Conservation (phyloP, 2,329 filamentous ascomycete species). For the Exophiala dermatitidis region DNA sequence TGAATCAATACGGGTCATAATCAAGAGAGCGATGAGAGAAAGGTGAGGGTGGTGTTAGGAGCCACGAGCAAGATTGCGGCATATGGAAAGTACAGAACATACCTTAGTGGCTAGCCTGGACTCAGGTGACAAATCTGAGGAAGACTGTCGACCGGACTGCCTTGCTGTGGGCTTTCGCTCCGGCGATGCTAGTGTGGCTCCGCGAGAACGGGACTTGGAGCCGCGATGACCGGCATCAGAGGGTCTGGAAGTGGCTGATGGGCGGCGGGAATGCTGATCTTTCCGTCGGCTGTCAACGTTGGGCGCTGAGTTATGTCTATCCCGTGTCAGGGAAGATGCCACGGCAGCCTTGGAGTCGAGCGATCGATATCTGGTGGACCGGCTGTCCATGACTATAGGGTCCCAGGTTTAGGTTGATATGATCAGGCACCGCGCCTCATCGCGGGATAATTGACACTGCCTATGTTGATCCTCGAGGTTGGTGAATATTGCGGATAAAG, state of each 20-base stretch:
- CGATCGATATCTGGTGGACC: slow-evolving; percentile 25
- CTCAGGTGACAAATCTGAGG: slow-evolving; percentile 5
- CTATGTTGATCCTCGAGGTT: slow-evolving; percentile 6
- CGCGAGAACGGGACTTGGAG: slow-evolving; percentile 18
- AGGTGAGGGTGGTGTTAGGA: background rate
- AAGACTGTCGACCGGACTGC: slow-evolving; percentile 4
- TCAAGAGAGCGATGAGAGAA: background rate
- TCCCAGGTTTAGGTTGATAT: background rate
- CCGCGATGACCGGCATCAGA: slow-evolving; percentile 16
- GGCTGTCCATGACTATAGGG: slow-evolving; percentile 23
- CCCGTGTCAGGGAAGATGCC: slow-evolving; percentile 18
- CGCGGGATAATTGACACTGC: slow-evolving; percentile 2
- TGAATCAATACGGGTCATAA: slow-evolving; percentile 3
- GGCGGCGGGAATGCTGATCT: slow-evolving; percentile 20
- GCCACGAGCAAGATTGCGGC: background rate
- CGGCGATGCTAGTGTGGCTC: slow-evolving; percentile 11
- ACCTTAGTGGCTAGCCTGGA: slow-evolving; percentile 14
- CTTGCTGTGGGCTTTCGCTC: slow-evolving; percentile 7
- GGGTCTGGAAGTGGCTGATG: slow-evolving; percentile 15
- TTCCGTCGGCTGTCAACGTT: slow-evolving; percentile 17
- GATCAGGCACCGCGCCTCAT: slow-evolving; percentile 8
- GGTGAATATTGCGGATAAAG: background rate
- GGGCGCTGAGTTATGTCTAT: slow-evolving; percentile 25
- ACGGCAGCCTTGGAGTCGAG: slow-evolving; percentile 20
- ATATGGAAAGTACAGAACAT: background rate